Evolutionary conservation across 1,139 yeast species (phyloP), one percentile per base, ranked within the genome.

Genomic region (Yamadazyma triangularis): DNA sequence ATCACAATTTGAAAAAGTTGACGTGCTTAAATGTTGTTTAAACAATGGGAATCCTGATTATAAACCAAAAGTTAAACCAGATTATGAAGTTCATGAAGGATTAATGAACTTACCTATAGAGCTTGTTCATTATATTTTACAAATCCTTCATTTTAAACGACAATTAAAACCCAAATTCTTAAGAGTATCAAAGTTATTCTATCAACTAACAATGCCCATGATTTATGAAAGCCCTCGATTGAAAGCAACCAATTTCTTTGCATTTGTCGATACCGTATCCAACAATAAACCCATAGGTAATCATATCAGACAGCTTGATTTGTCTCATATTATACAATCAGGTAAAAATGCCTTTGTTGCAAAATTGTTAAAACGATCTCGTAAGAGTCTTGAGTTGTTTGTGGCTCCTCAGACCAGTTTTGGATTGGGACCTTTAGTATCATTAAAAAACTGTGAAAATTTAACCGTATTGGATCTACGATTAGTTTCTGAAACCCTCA

Each of bases 291-390:
- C 48, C 21, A 49, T 69, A 15, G 75, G 72, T 4, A 50, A 58
- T 14, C 51, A 67, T 38, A 79, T 83, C 11, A 58, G 58, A 31
- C 61, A 61, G 10, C 63, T 91, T 22, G 93, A 91, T 50, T 62
- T 91, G 28, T 71, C 94, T 8, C 70, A 77, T 33, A 86, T 89
- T 31, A 77, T 87, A 35, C 97, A 91, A 54, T 73, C 87, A 26
- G 97, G 97, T n/a, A 88, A 85, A 50, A 91, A 88, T 57, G 91
- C 96, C 1, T 83, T 70, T 53, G 89, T 91, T 13, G 86, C 96
- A 1, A 81, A 84, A 42, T 52, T 91, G 4, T 60, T 91, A 35
- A 74, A 94, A 47, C 65, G 95, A 27, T 84, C 95, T 34, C 72
- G 87, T 8, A 56, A 68, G 15, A 70, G 69, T 29, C 58, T 91